Conservation (phyloP, 441 rosid species). For the Populus hybrid region DNA sequence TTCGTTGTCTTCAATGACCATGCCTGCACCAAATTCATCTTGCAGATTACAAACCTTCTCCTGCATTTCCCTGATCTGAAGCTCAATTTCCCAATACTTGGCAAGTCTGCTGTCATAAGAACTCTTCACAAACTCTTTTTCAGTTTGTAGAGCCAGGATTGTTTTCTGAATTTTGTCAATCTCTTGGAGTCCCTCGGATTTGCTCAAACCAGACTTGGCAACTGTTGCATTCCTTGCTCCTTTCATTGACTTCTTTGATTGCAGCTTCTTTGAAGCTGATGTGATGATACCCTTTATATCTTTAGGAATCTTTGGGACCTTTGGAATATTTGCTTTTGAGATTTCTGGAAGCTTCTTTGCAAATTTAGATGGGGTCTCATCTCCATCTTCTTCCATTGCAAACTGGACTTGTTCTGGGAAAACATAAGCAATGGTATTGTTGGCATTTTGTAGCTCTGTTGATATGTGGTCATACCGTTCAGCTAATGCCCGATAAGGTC, state of each 20-base stretch:
- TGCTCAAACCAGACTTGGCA: conserved; percentile 64
- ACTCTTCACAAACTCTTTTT: conserved; percentile 80
- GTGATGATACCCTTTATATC: conserved; percentile 49
- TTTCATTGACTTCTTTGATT: conserved; percentile 36
- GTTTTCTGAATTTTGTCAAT: conserved; percentile 77
- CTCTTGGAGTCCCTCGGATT: conserved; percentile 57
- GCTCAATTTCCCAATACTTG: conserved; percentile 73
- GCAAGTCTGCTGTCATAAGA: conserved; percentile 64
- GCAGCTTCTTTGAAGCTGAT: conserved; percentile 46
- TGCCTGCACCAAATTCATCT: conserved; percentile 74
- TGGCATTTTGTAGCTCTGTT: conserved; percentile 92
- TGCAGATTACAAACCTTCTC: conserved; percentile 51
- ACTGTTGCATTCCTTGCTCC: conserved; percentile 18
- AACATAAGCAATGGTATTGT: too few relatives aligned
- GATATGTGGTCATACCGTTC: conserved; percentile 90
- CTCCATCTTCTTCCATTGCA: conserved; percentile 67
- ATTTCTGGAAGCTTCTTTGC: conserved; percentile 27
- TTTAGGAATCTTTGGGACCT: conserved; percentile 60
- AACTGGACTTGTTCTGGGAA: conserved; percentile 81
- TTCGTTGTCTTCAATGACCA: conserved; percentile 73
- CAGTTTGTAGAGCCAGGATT: conserved; percentile 73
- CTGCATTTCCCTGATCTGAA: conserved; percentile 56
- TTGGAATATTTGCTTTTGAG: conserved; percentile 42
- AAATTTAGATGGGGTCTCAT: conserved; percentile 27
- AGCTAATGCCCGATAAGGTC: conserved; percentile 87